phyloP scores from a whole-genome alignment of 2,329 filamentous ascomycete species.

The Colletotrichum sp. region DNA sequence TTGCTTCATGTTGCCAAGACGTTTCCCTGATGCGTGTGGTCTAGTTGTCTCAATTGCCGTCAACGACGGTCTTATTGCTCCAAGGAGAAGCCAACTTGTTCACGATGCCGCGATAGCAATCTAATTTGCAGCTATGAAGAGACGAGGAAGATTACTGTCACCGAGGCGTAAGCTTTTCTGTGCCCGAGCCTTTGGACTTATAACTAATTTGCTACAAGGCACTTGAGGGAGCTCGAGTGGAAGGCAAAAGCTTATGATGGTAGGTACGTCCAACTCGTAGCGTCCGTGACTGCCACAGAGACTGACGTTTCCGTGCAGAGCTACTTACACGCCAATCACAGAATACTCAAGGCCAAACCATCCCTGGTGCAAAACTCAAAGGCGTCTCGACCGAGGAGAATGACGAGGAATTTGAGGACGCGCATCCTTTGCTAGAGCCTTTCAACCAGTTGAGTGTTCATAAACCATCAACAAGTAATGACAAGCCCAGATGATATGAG shows the following conservation, averaged over 20 bases:
- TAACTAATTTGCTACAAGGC: not conserved
- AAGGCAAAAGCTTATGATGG: conserved; percentile 17
- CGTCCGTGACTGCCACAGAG: fast-evolving
- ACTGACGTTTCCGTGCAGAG: not conserved
- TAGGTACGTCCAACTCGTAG: not conserved
- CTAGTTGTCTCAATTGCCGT: conserved; percentile 39
- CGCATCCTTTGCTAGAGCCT: conserved; percentile 35
- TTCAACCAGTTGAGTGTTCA: conserved; percentile 40
- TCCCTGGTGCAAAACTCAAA: not conserved
- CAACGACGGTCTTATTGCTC: conserved; percentile 39
- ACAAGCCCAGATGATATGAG: not conserved
- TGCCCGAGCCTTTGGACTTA: no score
- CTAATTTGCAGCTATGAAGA: conserved; percentile 38
- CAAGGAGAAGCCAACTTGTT: conserved; percentile 40
- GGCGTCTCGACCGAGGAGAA: conserved; percentile 25
- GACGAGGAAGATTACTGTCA: conserved; percentile 37
- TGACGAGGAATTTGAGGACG: conserved; percentile 34
- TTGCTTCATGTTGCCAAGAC: not conserved
- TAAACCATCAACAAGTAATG: conserved; percentile 31
- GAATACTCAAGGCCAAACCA: not conserved
- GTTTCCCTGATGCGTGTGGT: not conserved
- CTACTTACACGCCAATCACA: not conserved
- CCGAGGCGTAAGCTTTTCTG: conserved; percentile 30
- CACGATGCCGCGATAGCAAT: conserved; percentile 34
- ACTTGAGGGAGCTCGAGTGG: conserved; percentile 6